Conservation (phyloP, 495 filamentous ascomycete genomes). For the Xylaria palmicola region DNA sequence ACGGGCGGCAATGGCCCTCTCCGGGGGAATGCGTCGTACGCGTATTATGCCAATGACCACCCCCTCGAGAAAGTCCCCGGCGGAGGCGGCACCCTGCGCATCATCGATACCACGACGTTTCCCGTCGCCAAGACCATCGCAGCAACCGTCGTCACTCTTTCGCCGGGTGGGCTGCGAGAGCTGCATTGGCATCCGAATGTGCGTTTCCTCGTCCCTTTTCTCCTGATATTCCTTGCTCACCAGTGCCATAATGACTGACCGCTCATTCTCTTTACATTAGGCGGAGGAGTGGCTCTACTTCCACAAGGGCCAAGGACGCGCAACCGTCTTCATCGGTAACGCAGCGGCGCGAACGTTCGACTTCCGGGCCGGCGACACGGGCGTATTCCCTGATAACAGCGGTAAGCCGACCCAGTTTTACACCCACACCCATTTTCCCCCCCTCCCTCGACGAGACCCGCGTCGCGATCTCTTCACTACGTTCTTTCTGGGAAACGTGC, state of each 20-base stretch:
- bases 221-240: background rate
- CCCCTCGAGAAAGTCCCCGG: conserved; percentile 54
- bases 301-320: conserved; percentile 56
- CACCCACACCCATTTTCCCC: background rate
- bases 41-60: conserved; percentile 54
- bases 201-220: background rate
- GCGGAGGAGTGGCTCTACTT: conserved; percentile 68
- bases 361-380: conserved; percentile 63
- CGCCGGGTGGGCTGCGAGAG: conserved; percentile 61
- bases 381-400: conserved; percentile 63
- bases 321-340: conserved; percentile 61
- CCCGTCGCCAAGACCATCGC: conserved; percentile 60
- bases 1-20: conserved; percentile 49
- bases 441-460: background rate
- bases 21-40: conserved; percentile 55
- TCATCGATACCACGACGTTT: conserved; percentile 63
- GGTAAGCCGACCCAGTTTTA: conserved; percentile 30
- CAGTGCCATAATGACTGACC: background rate
- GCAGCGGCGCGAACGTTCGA: conserved; percentile 62
- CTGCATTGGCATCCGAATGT: conserved; percentile 69
- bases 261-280: background rate
- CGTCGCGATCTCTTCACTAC: background rate
- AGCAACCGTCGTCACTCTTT: conserved; percentile 57
- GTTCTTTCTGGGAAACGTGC: background rate
- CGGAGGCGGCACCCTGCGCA: conserved; percentile 56